Evolutionary conservation across 1,284 basidiomycete species (phyloP), one percentile per base, ranked within the genome.

Genomic region (Lentinula novae-zelandiae): DNA sequence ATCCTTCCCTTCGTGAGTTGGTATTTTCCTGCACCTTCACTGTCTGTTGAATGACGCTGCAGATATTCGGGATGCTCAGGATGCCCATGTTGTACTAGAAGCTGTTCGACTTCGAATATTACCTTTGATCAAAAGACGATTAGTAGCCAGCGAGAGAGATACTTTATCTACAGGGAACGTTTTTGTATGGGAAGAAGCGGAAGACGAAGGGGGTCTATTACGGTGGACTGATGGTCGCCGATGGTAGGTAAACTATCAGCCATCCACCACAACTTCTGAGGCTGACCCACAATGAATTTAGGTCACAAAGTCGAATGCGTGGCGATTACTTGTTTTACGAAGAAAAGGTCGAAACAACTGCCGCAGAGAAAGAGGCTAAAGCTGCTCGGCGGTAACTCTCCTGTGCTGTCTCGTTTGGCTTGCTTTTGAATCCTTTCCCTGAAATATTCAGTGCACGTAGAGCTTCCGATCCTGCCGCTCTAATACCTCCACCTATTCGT

Each of bases 131-230:
- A 87, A 81, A 62, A 81, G 87, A 31, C 82, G 89, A 13, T 77
- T 92, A 31, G 81, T 85, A 12, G 76, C 83, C 5, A 82, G 76
- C 61, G 89, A 92, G 68, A 79, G 90, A 60, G 86, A 89, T 50
- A 81, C 84, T 52, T 75, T 92, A 5, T 71, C 71, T 40, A 87
- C 88, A 56, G 89, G 89, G 0, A 87, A 90, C 65, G 82, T 91
- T 39, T 92, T 90, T 67, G 90, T 92, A 46, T 92, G 90, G 90
- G 89, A 91, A 68, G 89, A 91, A 69, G 88, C 87, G 10, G 88
- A 90, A 67, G 85, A 87, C 58, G 89, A 90, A 68, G 87, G 88
- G 8, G 88, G 88, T 15, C 72, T 91, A 22, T 76, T 90, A 60
- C 79, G 89, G 38, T 91, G 89, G 89, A 91, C 89, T 8, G 89